Conservation (phyloP, 495 filamentous ascomycete species). For the Tuber borchii region DNA sequence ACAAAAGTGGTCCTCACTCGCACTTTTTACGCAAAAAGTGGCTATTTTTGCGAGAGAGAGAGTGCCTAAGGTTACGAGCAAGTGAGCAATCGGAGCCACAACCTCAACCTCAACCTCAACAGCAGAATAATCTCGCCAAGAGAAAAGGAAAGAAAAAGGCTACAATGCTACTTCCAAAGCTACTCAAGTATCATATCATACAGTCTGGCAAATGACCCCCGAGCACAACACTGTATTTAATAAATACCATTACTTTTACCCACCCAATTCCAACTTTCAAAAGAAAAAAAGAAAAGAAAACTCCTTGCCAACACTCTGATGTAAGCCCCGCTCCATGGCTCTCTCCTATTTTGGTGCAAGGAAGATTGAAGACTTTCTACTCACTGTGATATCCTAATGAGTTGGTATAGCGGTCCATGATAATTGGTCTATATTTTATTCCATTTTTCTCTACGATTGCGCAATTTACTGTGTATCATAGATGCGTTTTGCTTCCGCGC, state of each 20-base stretch:
- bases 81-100: no score
- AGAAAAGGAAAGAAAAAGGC: no score
- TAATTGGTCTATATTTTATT: constrained; percentile 31
- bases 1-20: no score
- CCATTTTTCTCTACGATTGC: not conserved
- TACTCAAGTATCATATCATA: no score
- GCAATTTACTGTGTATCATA: not conserved
- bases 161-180: no score
- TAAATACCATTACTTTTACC: not conserved
- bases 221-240: not conserved
- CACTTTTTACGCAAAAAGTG: no score
- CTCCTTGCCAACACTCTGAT: constrained; percentile 42
- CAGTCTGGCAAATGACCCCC: not conserved
- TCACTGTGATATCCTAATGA: constrained; percentile 29
- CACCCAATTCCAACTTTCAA: not conserved
- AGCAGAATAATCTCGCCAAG: no score
- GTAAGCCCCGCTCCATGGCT: constrained; percentile 37
- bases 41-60: no score
- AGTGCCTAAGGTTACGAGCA: no score
- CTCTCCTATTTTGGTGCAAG: constrained; percentile 42
- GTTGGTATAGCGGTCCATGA: constrained; percentile 37
- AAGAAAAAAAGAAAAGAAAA: not conserved
- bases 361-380: constrained; percentile 39
- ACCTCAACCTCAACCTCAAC: no score
- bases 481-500: no score